A percentile compares a stretch with the other conserved stretches of the same genome.
phyloP scores from a whole-genome alignment of 306 rosid genomes.

The Luffa aegyptiaca region DNA sequence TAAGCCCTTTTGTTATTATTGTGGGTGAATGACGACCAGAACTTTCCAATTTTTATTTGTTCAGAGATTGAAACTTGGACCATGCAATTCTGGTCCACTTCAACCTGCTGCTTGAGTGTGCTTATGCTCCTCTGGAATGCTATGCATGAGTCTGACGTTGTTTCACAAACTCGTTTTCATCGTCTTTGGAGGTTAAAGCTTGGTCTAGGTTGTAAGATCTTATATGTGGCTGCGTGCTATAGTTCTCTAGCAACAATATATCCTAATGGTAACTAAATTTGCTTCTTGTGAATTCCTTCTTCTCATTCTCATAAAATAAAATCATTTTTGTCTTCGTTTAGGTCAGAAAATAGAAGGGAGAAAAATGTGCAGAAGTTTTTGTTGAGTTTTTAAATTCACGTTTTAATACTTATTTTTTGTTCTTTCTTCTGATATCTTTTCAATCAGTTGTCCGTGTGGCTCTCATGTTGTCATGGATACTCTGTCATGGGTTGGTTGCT shows the following conservation, averaged over 20 bases:
- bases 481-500: constrained; percentile 74
- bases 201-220: constrained; percentile 30
- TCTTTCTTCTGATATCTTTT: constrained; percentile 2
- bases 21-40: not conserved
- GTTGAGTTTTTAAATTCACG: not conserved
- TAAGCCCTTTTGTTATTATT: not conserved
- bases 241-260: constrained; percentile 36
- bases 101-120: constrained; percentile 59
- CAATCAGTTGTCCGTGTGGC: constrained; percentile 38
- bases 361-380: not conserved
- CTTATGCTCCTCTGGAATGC: constrained; percentile 40
- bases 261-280: constrained; percentile 37
- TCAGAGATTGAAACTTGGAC: constrained; percentile 67
- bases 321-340: not conserved
- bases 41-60: constrained; percentile 15
- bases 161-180: not conserved
- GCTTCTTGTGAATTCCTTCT: not conserved
- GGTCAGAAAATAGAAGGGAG: not conserved
- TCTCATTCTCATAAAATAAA: not conserved
- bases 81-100: constrained; percentile 81
- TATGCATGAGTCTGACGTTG: constrained; percentile 11
- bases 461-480: constrained; percentile 57
- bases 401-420: not conserved
- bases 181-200: constrained; percentile 33
- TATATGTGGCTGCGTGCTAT: constrained; percentile 34